Conservation (phyloP, 1,139 yeast genomes). For the Debaryomyces fabryi region DNA sequence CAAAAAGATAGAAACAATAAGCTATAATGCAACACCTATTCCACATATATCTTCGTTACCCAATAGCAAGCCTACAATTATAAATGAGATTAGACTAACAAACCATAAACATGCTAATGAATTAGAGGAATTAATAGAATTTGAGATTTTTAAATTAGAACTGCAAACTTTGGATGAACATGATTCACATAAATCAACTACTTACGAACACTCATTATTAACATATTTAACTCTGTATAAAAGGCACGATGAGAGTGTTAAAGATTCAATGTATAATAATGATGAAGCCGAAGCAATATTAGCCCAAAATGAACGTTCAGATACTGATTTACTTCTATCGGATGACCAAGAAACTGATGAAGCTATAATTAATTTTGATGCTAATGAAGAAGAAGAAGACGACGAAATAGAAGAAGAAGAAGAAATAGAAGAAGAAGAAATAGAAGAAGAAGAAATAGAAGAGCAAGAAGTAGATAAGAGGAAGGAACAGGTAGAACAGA, state of each 20-base stretch:
- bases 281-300: slow-evolving; percentile 10
- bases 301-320: slow-evolving; percentile 8
- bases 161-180: slow-evolving; percentile 18
- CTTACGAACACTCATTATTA: slow-evolving; percentile 25
- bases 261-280: slow-evolving; percentile 10
- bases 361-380: background rate
- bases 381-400: background rate
- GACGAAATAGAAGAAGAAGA: background rate
- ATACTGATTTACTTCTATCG: background rate
- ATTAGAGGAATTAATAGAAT: slow-evolving; percentile 15
- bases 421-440: background rate
- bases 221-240: slow-evolving; percentile 17
- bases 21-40: background rate
- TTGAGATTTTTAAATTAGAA: slow-evolving; percentile 14
- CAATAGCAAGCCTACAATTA: background rate
- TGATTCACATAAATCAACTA: slow-evolving; percentile 22
- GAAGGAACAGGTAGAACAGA: background rate
- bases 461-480: background rate
- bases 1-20: background rate
- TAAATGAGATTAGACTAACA: background rate
- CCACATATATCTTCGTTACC: slow-evolving; percentile 13
- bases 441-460: background rate
- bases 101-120: slow-evolving; percentile 2
- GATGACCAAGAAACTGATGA: background rate
- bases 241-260: slow-evolving; percentile 8